Conservation (phyloP, 2,329 filamentous ascomycete species). For the Talaromyces funiculosus region DNA sequence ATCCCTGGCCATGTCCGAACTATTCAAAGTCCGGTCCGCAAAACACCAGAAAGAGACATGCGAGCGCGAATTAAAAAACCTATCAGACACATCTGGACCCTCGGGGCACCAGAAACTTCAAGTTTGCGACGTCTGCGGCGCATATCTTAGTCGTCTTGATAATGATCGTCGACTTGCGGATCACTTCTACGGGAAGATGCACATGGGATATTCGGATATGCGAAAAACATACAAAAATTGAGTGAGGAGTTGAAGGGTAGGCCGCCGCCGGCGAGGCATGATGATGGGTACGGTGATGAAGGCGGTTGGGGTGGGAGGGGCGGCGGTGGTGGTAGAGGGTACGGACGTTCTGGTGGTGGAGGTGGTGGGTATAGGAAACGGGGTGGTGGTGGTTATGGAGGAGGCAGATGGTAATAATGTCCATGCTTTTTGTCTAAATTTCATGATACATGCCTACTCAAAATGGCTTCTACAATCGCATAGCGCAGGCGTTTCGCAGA, state of each 20-base stretch:
- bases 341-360: conserved; percentile 33
- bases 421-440: conserved; percentile 9
- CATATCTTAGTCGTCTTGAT: conserved; percentile 84
- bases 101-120: conserved; percentile 96
- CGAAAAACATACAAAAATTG: conserved; percentile 85
- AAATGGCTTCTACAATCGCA: conserved; percentile 25
- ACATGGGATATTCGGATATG: conserved; percentile 97
- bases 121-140: conserved; percentile 96
- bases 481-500: conserved; percentile 38
- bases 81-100: conserved; percentile 87
- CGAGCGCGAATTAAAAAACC: conserved; percentile 80
- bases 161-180: conserved; percentile 92
- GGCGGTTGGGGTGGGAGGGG: conserved; percentile 49
- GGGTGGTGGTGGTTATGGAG: conserved; percentile 1
- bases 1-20: conserved; percentile 75
- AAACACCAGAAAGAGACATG: conserved; percentile 75
- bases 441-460: conserved; percentile 6
- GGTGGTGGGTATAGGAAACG: conserved; percentile 37
- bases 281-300: conserved; percentile 51
- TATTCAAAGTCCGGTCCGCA: conserved; percentile 75
- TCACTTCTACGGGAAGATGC: conserved; percentile 99
- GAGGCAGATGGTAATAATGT: conserved; percentile 32
- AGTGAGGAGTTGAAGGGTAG: conserved; percentile 78
- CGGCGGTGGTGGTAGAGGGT: conserved; percentile 36
- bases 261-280: conserved; percentile 53